phyloP scores from a whole-genome alignment of 2,329 filamentous ascomycete species.

The Dactylellina parvicollis region DNA sequence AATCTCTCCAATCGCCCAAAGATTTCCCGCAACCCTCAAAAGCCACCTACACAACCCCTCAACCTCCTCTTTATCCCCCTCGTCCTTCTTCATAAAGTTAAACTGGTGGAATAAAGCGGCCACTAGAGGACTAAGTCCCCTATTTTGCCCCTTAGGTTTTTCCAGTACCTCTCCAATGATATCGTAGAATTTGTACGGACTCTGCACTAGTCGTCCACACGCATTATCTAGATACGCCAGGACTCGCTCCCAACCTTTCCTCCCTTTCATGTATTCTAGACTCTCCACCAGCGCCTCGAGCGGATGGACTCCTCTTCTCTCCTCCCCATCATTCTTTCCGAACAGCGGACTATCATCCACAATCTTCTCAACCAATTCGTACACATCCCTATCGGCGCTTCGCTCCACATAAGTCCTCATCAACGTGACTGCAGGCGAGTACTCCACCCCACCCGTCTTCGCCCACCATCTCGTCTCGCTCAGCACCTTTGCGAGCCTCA shows the following conservation, averaged over 20 bases:
- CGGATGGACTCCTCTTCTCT: not conserved
- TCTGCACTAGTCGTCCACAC: conserved; percentile 35
- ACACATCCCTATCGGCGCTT: conserved; percentile 12
- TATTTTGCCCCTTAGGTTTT: not conserved
- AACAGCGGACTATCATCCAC: conserved; percentile 43
- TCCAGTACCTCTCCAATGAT: conserved; percentile 32
- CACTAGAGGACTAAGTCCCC: conserved; percentile 17
- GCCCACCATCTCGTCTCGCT: conserved; percentile 58
- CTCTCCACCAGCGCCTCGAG: conserved; percentile 47
- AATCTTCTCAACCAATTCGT: conserved; percentile 33
- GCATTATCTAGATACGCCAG: conserved; percentile 48
- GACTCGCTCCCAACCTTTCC: conserved; percentile 26
- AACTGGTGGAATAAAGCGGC: conserved; percentile 49
- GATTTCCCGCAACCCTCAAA: conserved; percentile 27
- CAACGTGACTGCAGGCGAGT: conserved; percentile 39
- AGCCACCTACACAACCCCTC: conserved; percentile 27
- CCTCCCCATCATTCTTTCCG: conserved; percentile 4
- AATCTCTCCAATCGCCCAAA: conserved; percentile 39
- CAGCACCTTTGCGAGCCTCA: conserved; percentile 56
- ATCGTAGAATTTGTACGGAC: conserved; percentile 49
- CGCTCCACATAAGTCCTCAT: conserved; percentile 27
- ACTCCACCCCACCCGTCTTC: conserved; percentile 48
- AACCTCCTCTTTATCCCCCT: conserved; percentile 5
- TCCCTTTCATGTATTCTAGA: conserved; percentile 17
- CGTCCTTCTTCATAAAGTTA: conserved; percentile 42